Evolutionary conservation across 2,329 filamentous ascomycete species (phyloP).

Genomic region (Coniochaeta sp.): DNA sequence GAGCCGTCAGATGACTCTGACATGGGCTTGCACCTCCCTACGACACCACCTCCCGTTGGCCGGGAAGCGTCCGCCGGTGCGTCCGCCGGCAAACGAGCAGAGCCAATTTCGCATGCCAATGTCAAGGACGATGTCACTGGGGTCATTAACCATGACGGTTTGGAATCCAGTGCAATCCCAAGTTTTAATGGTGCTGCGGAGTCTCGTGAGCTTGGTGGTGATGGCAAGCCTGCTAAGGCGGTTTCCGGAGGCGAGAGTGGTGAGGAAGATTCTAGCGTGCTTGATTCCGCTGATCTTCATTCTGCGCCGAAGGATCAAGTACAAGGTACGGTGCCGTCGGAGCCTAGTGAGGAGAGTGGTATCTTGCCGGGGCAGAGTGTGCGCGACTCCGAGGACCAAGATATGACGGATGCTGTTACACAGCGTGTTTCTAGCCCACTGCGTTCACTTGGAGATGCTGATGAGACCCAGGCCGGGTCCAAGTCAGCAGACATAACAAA

Average conservation of each 20-base stretch:
- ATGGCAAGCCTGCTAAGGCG: background rate
- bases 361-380: background rate
- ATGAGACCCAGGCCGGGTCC: background rate
- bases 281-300: no score
- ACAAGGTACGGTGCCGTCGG: background rate
- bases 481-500: background rate
- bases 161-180: background rate
- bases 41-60: background rate
- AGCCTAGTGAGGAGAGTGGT: background rate
- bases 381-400: background rate
- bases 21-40: background rate
- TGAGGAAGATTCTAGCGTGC: background rate
- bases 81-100: background rate
- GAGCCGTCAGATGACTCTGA: background rate
- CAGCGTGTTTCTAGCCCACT: background rate
- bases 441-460: background rate
- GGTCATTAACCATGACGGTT: background rate
- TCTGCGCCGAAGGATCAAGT: background rate
- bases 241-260: background rate
- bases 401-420: background rate
- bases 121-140: background rate
- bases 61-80: background rate
- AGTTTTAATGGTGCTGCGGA: background rate
- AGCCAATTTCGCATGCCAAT: background rate
- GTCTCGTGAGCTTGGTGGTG: background rate